phyloP scores from a whole-genome alignment of 768 basidiomycete species.

The Phylloporus scabripes region DNA sequence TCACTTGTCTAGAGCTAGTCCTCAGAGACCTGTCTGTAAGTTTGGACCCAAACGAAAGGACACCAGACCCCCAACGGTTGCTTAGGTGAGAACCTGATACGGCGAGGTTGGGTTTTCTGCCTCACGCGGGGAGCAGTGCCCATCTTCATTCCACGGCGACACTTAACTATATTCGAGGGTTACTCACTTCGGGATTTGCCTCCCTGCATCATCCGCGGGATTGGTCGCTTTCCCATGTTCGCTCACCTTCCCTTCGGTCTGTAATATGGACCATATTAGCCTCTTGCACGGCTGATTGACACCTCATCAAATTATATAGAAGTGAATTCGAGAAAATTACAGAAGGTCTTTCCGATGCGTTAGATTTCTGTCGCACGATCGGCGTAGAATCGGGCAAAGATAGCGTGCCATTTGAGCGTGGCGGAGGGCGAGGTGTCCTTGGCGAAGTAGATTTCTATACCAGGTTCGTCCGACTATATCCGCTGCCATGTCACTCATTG shows the following conservation, averaged over 20 bases:
- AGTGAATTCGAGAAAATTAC: conserved; percentile 83
- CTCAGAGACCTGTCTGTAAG: conserved; percentile 21
- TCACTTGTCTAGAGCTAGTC: not conserved
- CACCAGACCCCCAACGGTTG: conserved; percentile 85
- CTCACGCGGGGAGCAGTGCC: conserved; percentile 46
- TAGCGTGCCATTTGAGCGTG: conserved; percentile 54
- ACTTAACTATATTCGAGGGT: conserved; percentile 83
- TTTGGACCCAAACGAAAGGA: conserved; percentile 69
- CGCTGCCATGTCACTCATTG: not conserved
- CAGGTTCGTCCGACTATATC: conserved; percentile 44
- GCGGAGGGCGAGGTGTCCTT: conserved; percentile 64
- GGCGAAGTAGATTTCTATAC: conserved; percentile 94
- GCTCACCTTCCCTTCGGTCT: conserved; percentile 69
- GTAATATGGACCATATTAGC: conserved; percentile 14
- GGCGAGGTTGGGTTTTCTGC: not conserved
- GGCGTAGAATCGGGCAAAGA: conserved; percentile 56
- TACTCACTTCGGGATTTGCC: conserved; percentile 90
- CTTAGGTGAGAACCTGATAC: conserved; percentile 45
- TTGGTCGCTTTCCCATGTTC: conserved; percentile 92
- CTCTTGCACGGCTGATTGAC: conserved; percentile 13
- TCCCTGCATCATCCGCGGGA: conserved; percentile 85
- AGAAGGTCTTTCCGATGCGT: conserved; percentile 78
- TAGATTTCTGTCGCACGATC: conserved; percentile 90
- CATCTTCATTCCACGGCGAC: conserved; percentile 97
- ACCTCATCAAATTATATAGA: conserved; percentile 32